phyloP scores from a whole-genome alignment of 129 eudicot genomes.

The Mikania micrantha region DNA sequence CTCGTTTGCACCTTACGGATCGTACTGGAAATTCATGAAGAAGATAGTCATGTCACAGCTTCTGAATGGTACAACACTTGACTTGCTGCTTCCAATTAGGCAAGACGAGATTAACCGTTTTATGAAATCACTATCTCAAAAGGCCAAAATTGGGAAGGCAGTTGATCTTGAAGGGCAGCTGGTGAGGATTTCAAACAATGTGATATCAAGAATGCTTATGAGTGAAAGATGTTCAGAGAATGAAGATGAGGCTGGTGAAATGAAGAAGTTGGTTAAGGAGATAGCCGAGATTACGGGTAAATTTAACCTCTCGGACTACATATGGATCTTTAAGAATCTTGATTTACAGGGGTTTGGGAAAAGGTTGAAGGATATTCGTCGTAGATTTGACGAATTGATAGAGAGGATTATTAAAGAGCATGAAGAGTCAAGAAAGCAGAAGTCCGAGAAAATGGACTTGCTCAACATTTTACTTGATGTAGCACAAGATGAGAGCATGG shows the following conservation, averaged over 20 bases:
- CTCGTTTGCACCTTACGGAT: constrained; percentile 30
- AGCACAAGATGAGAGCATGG: constrained; percentile 41
- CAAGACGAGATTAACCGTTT: constrained; percentile 28
- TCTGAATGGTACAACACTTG: constrained; percentile 32
- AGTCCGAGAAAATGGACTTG: constrained; percentile 32
- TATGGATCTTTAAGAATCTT: constrained; percentile 32
- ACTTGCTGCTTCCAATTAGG: constrained; percentile 26
- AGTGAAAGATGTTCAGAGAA: constrained; percentile 37
- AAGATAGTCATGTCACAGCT: constrained; percentile 46
- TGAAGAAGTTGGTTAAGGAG: constrained; percentile 34
- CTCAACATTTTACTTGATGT: constrained; percentile 57
- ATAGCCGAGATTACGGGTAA: constrained; percentile 30
- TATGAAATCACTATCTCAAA: constrained; percentile 14
- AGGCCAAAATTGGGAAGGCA: constrained; percentile 14
- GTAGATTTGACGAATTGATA: constrained; percentile 32
- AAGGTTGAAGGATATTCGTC: constrained; percentile 21
- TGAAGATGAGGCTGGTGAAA: constrained; percentile 26
- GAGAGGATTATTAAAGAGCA: constrained; percentile 41
- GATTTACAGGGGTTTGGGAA: constrained; percentile 44
- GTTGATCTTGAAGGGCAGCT: constrained; percentile 33
- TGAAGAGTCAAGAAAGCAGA: constrained; percentile 14
- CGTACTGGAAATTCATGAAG: constrained; percentile 52
- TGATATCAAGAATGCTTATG: constrained; percentile 50
- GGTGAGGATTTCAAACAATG: constrained; percentile 39
- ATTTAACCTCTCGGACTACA: constrained; percentile 32